Base-by-base conservation (phyloP, 306 rosid species). In the Urtica urens region DNA sequence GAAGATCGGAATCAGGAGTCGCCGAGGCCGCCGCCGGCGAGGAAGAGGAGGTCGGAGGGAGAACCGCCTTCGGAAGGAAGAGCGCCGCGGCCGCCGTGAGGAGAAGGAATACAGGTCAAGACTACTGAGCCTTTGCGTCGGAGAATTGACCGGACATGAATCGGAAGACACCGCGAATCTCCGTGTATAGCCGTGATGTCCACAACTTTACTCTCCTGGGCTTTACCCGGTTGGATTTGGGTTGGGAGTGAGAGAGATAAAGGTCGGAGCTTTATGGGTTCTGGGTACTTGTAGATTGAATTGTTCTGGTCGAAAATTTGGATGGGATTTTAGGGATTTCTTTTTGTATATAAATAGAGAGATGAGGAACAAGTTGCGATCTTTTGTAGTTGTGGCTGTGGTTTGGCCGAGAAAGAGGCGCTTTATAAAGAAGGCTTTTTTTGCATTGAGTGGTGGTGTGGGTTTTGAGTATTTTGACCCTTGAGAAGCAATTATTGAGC, bases 11-110 rank as follows among this genome's bases (percentile, higher is more conserved):
- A 8, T 20, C 25, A 23, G 34, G 29, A 29, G 23, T 41, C 7
- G n/a, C 30, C 1, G 41, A 42, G 56, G 40, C 99, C 99, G 23
- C 99, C 99, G 17, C 99, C 95, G 1, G 99, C 99, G 0, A 90
- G 95, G 67, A 90, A 90, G 75, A 90, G 95, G 37, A 90, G 93
- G 71, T 90, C 99, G 26, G 95, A 90, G 54, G 99, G 99, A 53
- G 81, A 81, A 53, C 99, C 99, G 67, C 99, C 99, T 77, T 90
- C 99, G 13, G 99, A 90, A 30, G 99, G 99, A 84, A 85, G 47
- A 60, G 99, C 99, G 49, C 99, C 99, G 69, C 95, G 99, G 59
- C 99, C 95, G 59, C 95, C 99, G 95, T 90, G 99, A 81, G 92
- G 95, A 82, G 99, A 77, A 77, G 95, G 99, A 79, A 79, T 90